phyloP scores from a whole-genome alignment of 73 alveolate species.

The Blepharisma stoltei region DNA sequence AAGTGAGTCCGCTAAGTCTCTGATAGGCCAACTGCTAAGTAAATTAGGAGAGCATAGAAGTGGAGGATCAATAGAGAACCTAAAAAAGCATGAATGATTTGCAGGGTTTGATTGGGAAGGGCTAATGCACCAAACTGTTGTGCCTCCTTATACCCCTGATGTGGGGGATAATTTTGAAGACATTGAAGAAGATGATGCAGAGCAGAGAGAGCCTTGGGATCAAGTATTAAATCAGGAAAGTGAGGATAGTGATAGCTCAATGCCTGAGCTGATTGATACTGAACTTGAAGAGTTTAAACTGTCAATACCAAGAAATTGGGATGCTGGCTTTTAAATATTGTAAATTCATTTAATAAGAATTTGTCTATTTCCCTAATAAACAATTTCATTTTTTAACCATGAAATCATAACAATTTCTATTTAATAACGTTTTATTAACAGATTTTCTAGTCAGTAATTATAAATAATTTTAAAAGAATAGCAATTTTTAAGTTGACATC shows the following conservation, averaged over 20 bases:
- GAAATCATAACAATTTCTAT: no score
- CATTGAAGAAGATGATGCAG: neutral
- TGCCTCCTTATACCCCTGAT: conserved; percentile 18
- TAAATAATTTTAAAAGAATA: no score
- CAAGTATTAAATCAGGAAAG: conserved; percentile 11
- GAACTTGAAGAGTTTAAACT: conserved; percentile 19
- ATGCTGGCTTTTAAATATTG: neutral
- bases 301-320: conserved; percentile 16
- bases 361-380: no score
- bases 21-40: neutral
- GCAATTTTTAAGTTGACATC: no score
- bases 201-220: conserved; percentile 1
- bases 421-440: no score
- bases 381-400: no score
- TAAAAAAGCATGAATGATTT: conserved; percentile 1
- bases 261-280: conserved; percentile 20
- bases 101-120: conserved; percentile 18
- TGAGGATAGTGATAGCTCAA: neutral
- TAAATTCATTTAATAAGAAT: no score
- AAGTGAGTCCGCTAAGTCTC: neutral
- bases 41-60: neutral
- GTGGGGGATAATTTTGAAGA: conserved; percentile 16
- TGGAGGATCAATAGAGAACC: neutral
- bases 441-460: no score
- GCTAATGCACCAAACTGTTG: neutral